Evolutionary conservation across 2,329 filamentous ascomycete genomes (phyloP), one percentile per base, ranked within the genome.

Genomic region (Claviceps fusiformis): DNA sequence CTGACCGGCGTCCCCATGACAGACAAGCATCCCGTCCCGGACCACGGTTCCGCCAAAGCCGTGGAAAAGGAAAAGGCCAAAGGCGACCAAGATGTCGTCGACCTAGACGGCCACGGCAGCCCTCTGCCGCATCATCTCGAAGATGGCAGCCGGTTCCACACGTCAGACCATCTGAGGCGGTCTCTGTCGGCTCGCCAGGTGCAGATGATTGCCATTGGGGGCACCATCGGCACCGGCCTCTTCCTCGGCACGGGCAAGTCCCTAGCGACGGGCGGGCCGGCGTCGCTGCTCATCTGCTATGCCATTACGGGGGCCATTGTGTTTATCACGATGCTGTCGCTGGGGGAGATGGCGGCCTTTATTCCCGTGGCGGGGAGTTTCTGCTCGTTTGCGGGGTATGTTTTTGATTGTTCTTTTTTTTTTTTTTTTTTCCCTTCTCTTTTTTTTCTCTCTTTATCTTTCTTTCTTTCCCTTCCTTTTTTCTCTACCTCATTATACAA

Each of bases 171-270:
- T 3, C 51, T 53, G 51, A 72, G 72, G 24, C 77, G 81, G 5
- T 75, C 77, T 46, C 71, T 84, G 13, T 80, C 78, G 2, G 66
- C 78, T 17, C 76, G 81, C n/a, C 82, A 85, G 64, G 78, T 85
- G 11, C 81, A 85, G 68, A 84, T 85, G 80, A 82, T 85, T 58
- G 82, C 82, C 47, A 78, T 81, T 51, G 78, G 76, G 24, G 78
- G 78, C 41, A 81, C 77, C 1, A 81, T 81, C 50, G 78, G 79
- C 9, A 83, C 81, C 0, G 81, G 81, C 3, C 67, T 85, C 4
- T 85, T 85, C 59, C 70, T 85, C 6, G 81, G 81, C 35, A 82
- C 79, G 0, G 81, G 81, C 10, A 79, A 78, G 62, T 77, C 79
- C 4, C 67, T 85, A 44, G 74, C 79, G 1, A 81, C 74, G 0